Percentiles rank a stretch among this genome's conserved stretches.
These are phyloP conservation scores for Penstemon eatonii DNA, from an alignment of 257 asterid species.

Conservation along the genomic window DNA sequence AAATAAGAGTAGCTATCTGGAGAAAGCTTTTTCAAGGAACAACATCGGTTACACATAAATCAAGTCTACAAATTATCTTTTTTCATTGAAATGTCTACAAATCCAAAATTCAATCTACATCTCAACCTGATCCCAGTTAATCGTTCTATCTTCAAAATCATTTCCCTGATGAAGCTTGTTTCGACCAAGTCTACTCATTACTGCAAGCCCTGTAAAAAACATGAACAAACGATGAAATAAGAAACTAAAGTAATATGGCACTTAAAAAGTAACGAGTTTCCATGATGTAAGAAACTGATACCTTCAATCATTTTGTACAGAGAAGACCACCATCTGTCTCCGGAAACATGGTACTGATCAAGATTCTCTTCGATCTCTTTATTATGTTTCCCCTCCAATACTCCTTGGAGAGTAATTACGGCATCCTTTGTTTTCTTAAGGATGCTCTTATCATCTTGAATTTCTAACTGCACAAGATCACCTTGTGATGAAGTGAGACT, in stretches of 20 bases:
- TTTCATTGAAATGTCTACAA: neutral
- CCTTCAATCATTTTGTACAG: constrained; percentile 91
- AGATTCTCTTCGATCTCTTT: constrained; percentile 71
- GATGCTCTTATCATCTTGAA: constrained; percentile 55
- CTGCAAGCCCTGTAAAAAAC: constrained; percentile 59
- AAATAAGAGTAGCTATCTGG: neutral
- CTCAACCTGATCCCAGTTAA: constrained; percentile 65
- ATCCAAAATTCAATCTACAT: constrained; percentile 39
- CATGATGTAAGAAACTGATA: constrained; percentile 21
- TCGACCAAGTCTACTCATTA: constrained; percentile 63
- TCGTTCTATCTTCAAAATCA: constrained; percentile 48
- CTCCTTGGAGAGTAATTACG: constrained; percentile 79
- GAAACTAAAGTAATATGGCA: neutral
- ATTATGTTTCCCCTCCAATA: constrained; percentile 89
- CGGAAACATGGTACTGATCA: constrained; percentile 62
- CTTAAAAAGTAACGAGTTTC: neutral
- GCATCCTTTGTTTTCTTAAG: constrained; percentile 85
- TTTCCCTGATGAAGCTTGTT: constrained; percentile 46
- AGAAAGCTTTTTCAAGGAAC: neutral
- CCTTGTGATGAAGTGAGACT: constrained; percentile 87
- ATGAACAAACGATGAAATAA: neutral
- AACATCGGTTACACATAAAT: neutral
- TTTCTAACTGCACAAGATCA: constrained; percentile 72
- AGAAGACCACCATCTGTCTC: constrained; percentile 92
- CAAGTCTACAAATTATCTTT: neutral